phyloP scores from a whole-genome alignment of 1,284 basidiomycete genomes.

The Butyriboletus appendiculatus region DNA sequence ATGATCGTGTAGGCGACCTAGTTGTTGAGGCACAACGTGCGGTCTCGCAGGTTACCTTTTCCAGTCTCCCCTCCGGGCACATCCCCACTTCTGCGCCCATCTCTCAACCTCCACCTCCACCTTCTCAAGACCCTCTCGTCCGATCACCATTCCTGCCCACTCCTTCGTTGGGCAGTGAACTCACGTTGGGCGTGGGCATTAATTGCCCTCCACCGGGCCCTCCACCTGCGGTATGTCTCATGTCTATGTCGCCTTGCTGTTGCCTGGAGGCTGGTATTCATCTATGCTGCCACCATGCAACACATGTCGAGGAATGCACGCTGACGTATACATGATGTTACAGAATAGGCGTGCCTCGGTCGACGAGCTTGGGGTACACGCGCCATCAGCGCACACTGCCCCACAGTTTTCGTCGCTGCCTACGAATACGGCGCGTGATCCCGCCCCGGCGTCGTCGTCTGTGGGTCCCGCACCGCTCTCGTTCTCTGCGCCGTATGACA shows the following conservation, averaged over 20 bases:
- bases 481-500: slow-evolving; percentile 8
- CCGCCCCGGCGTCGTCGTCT: background rate
- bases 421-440: slow-evolving; percentile 13
- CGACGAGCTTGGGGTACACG: slow-evolving; percentile 31
- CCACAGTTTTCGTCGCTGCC: slow-evolving; percentile 30
- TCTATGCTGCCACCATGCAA: slow-evolving; percentile 14
- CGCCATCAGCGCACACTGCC: background rate
- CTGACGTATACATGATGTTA: slow-evolving; percentile 14
- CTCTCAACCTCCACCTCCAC: slow-evolving; percentile 4
- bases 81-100: slow-evolving; percentile 8
- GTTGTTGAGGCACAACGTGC: slow-evolving; percentile 65
- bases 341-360: slow-evolving; percentile 26
- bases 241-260: slow-evolving; percentile 16
- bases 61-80: slow-evolving; percentile 40
- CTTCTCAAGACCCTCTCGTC: slow-evolving; percentile 6
- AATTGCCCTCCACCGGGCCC: slow-evolving; percentile 15
- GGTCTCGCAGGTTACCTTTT: slow-evolving; percentile 57
- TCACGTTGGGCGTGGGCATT: slow-evolving; percentile 24
- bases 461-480: slow-evolving; percentile 11
- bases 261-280: slow-evolving; percentile 20
- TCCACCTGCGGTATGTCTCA: slow-evolving; percentile 22
- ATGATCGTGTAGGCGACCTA: slow-evolving; percentile 60
- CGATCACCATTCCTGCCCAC: slow-evolving; percentile 25
- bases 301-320: slow-evolving; percentile 5
- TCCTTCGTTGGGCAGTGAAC: slow-evolving; percentile 33